These are phyloP conservation scores for Pyrus bretschneideri DNA, from an alignment of 306 rosid genomes.

Conservation along the genomic window DNA sequence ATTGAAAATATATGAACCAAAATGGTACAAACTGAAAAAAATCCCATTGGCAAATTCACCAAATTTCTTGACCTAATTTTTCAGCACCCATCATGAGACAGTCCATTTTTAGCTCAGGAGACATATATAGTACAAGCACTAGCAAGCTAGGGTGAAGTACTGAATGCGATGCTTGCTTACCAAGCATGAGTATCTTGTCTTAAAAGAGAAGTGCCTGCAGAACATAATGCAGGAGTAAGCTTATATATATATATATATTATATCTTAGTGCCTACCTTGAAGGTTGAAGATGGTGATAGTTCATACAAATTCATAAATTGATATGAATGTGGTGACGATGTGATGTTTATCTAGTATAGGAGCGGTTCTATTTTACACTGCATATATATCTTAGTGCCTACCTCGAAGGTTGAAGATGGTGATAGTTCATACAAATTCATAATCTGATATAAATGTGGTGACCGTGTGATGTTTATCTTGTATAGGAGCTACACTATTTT, in stretches of 20 bases:
- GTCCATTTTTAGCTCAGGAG: not conserved
- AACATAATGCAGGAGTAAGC: slow-evolving; percentile 16
- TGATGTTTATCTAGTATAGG: slow-evolving; percentile 22
- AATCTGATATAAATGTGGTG: slow-evolving; percentile 27
- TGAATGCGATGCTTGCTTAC: not conserved
- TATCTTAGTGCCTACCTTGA: slow-evolving; percentile 26
- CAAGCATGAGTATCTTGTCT: not conserved
- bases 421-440: slow-evolving; percentile 23
- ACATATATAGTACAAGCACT: not conserved
- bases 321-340: slow-evolving; percentile 50
- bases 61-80: not conserved
- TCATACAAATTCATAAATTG: slow-evolving; percentile 7
- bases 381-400: slow-evolving; percentile 23
- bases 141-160: not conserved
- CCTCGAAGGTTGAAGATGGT: slow-evolving; percentile 33
- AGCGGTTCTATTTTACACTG: slow-evolving; percentile 15
- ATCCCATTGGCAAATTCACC: not conserved
- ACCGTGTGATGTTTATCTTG: slow-evolving; percentile 45
- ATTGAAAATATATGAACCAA: too few relatives aligned
- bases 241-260: not conserved
- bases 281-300: slow-evolving; percentile 41
- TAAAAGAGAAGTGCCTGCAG: slow-evolving; percentile 9
- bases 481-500: slow-evolving; percentile 17
- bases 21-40: too few relatives aligned
- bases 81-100: not conserved